A percentile compares a stretch with the other conserved stretches of the same genome.
phyloP scores from a whole-genome alignment of 495 filamentous ascomycete species.

The Talaromyces nanjingensis region DNA sequence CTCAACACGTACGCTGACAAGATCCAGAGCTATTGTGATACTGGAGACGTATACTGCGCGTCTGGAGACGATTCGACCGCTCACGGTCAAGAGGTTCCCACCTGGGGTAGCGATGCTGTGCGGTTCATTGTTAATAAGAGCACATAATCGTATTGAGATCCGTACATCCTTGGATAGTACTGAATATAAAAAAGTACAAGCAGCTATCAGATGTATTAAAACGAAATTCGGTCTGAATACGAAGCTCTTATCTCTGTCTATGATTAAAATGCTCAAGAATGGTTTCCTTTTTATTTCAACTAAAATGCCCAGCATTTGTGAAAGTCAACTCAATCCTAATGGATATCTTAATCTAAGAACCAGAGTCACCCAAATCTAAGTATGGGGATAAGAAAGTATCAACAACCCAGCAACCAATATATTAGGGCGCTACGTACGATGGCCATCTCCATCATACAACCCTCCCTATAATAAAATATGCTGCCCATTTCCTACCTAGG shows the following conservation, averaged over 20 bases:
- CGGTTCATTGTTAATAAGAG: background rate
- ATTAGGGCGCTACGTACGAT: no score
- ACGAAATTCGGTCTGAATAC: background rate
- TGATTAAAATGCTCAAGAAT: background rate
- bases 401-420: no score
- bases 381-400: no score
- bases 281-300: no score
- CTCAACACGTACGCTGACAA: background rate
- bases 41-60: background rate
- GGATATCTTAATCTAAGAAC: background rate
- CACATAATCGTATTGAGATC: background rate
- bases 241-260: background rate
- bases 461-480: background rate
- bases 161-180: background rate
- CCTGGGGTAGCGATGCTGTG: background rate
- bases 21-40: conserved; percentile 2
- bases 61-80: background rate
- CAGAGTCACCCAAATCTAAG: no score
- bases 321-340: no score
- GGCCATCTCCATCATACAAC: background rate
- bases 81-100: background rate
- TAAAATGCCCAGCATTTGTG: no score
- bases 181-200: background rate
- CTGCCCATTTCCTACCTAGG: no score
- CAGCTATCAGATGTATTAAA: background rate